Evolutionary conservation across 306 rosid genomes (phyloP), one percentile per base, ranked within the genome.

Genomic region (Notholithocarpus densiflorus): DNA sequence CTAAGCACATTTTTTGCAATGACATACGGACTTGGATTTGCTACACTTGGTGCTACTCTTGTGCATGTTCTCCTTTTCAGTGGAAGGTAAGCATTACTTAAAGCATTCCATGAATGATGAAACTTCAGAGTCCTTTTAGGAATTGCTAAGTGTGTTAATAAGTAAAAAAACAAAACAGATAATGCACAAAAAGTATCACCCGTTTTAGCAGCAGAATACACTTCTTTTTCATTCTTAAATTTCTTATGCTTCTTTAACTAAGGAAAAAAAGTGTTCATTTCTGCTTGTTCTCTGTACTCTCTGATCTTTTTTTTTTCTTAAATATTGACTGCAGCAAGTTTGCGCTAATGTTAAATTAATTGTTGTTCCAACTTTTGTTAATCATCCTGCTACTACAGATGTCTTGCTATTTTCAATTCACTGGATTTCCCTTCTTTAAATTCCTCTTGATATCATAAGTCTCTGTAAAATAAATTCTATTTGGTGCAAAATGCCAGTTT

Each of bases 1-100:
- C 81, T 93, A 75, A 93, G 97, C 72, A 89, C 97, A 20, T 91
- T 93, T 86, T 93, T 93, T 73, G 90, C 97, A 37, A 84, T 91
- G 89, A 89, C 93, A 20, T 85, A 85, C 75, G 98, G 98, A 45
- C 86, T 91, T 62, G 97, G 97, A 72, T 91, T 93, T 23, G 94
- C 97, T 5, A 77, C 97, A 10, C 92, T 93, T 77, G 61, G 97
- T 37, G 92, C 98, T 75, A 93, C 97, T 5, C 7, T 93, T 59
- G 73, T 93, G 43, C 98, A 93, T 72, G 94, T 93, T 79, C 68
- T 93, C 21, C 89, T 91, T 66, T 93, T 93, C 76, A 84, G 91
- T 80, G 89, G 89, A 86, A 88, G 94, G 98, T 91, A 88, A 32
- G 11, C 34, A 61, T 60, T 5, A 9, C 14, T 68, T 65, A 19